Percentiles rank a stretch among this genome's conserved stretches.
Conservation (phyloP, 2,329 filamentous ascomycete species). For the Alternaria gaisen region DNA sequence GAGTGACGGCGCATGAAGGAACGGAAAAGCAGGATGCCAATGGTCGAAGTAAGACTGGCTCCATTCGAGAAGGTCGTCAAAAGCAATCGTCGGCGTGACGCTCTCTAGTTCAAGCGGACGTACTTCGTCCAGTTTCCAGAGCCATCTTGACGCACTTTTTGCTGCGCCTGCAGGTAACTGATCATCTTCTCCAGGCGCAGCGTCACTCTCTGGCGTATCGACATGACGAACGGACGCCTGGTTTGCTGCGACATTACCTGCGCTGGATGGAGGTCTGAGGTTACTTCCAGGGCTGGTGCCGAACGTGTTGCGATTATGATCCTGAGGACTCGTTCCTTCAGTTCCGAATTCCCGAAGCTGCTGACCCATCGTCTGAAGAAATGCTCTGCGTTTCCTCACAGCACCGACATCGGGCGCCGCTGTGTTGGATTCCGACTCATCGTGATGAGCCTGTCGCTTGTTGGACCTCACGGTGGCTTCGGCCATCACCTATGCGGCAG, state of each 20-base stretch:
- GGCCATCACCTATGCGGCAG: conserved; percentile 18
- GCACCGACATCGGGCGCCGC: conserved; percentile 8
- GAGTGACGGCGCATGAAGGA: conserved; percentile 33
- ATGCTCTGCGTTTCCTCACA: conserved; percentile 32
- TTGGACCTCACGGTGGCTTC: conserved; percentile 23
- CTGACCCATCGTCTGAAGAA: conserved; percentile 38
- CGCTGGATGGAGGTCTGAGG: conserved; percentile 17
- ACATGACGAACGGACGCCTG: conserved; percentile 8
- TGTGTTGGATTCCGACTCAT: conserved; percentile 13
- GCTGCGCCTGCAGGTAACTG: conserved; percentile 28
- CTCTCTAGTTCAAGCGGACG: conserved; percentile 1
- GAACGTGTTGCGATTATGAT: conserved; percentile 28
- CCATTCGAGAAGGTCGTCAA: conserved; percentile 37
- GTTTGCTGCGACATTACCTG: conserved; percentile 7
- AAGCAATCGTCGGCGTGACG: conserved; percentile 14
- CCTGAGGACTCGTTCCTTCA: conserved; percentile 32
- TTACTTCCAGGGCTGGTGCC: conserved; percentile 24
- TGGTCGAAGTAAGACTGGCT: conserved; percentile 41
- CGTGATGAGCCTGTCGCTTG: conserved; percentile 24
- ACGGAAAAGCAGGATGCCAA: conserved; percentile 40
- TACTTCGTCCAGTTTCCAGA: conserved; percentile 31
- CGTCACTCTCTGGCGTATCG: conserved; percentile 29
- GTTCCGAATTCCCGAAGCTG: conserved; percentile 37
- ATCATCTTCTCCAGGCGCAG: conserved; percentile 32
- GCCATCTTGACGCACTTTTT: conserved; percentile 34